phyloP scores from a whole-genome alignment of 495 filamentous ascomycete genomes.

The Xylaria intraflava region DNA sequence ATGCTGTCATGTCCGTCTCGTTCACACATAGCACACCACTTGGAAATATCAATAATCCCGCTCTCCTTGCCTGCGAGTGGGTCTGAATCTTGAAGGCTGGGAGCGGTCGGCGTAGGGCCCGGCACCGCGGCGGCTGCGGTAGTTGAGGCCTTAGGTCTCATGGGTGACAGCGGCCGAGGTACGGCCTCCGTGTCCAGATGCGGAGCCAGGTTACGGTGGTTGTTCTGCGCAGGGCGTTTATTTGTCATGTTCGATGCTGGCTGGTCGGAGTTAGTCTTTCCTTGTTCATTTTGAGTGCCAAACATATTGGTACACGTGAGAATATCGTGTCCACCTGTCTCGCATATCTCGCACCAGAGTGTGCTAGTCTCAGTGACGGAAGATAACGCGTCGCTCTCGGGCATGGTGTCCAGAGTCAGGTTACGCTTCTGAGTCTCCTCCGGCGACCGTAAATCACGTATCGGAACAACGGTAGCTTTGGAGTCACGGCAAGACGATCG shows the following conservation, averaged over 20 bases:
- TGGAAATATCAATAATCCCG: constrained; percentile 68
- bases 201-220: constrained; percentile 37
- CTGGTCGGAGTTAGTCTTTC: constrained; percentile 12
- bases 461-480: constrained; percentile 50
- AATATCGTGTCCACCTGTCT: constrained; percentile 89
- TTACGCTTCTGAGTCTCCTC: constrained; percentile 39
- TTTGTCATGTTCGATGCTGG: constrained; percentile 24
- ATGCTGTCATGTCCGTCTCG: constrained; percentile 93
- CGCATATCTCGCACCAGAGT: constrained; percentile 95
- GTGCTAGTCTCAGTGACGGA: constrained; percentile 64
- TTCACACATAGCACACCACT: constrained; percentile 98
- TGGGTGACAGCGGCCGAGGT: constrained; percentile 47
- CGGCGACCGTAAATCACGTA: constrained; percentile 34
- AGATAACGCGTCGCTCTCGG: constrained; percentile 66
- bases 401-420: constrained; percentile 51
- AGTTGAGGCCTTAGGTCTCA: constrained; percentile 29
- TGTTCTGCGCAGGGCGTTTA: constrained; percentile 42
- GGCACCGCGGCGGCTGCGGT: constrained; percentile 4
- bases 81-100: constrained; percentile 59
- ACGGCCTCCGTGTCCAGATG: constrained; percentile 33
- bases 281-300: constrained; percentile 39
- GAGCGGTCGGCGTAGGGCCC: constrained; percentile 32
- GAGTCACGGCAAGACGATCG: constrained; percentile 53
- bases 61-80: constrained; percentile 77
- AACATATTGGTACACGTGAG: constrained; percentile 89